Evolutionary conservation across 2,329 filamentous ascomycete genomes (phyloP), one percentile per base, ranked within the genome.

Genomic region (Ophiostoma perfectum): DNA sequence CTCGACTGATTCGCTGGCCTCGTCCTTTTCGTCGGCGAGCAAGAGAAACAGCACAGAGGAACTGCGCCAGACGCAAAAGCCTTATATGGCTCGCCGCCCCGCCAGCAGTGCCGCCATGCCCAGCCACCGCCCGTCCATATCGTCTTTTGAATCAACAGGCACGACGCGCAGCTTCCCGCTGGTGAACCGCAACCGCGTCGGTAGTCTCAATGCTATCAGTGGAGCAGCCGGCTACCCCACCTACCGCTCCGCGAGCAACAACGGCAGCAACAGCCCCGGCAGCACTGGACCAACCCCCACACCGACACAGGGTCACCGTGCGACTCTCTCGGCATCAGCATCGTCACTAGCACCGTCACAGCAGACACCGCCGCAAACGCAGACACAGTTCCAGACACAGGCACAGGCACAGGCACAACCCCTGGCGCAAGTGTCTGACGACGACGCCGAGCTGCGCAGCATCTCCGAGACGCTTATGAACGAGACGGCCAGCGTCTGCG

Each of bases 141-240:
- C 85, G 4, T 86, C 85, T 0, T 80, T 86, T 69, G 83, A 84
- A 63, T 88, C 86, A 0, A 81, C 79, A 0, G 84, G 84, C 16
- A 88, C 86, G 1, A 84, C 82, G 66, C 80, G 87, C 72, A 88
- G 85, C 74, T 89, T 89, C 71, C 86, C 86, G 0, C 78, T 89
- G 5, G 81, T 88, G 8, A 74, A 72, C 49, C 70, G 72, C 62
- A 72, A 67, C 60, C 70, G 71, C 11, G 42, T 69, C 16, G 58
- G 60, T 64, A 70, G 67, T 38, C 36, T 70, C 12, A 60, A 64
- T 36, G 63, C 47, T 49, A 52, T 63, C 45, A 49, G 39, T 55
- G 55, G 62, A 11, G 16, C 36, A 0, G 76, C 84, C 14, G 72
- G 82, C 49, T 85, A 64, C 42, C 63, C 63, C 9, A 42, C 18